phyloP scores from a whole-genome alignment of 345 rosid species.

The Limnanthes douglasii region DNA sequence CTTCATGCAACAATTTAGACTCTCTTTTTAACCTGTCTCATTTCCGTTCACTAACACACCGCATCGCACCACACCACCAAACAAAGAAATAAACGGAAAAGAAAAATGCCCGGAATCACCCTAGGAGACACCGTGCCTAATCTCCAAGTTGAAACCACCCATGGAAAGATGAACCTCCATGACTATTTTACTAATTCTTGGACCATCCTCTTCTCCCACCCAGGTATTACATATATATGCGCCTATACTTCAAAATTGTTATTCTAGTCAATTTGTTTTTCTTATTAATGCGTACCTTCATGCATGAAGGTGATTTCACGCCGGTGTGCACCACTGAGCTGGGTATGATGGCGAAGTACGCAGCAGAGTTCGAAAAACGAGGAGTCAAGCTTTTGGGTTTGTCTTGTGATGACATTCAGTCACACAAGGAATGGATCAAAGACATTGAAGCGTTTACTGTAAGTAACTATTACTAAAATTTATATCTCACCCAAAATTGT shows the following conservation, averaged over 20 bases:
- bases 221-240: conserved; percentile 16
- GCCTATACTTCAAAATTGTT: not conserved
- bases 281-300: not conserved
- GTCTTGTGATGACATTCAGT: conserved; percentile 56
- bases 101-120: conserved; percentile 57
- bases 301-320: conserved; percentile 55
- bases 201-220: conserved; percentile 80
- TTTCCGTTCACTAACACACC: too few relatives aligned
- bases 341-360: conserved; percentile 38
- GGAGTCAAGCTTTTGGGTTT: conserved; percentile 66
- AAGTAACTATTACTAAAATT: not conserved
- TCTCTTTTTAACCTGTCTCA: too few relatives aligned
- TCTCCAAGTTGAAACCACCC: conserved; percentile 55
- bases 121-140: conserved; percentile 61
- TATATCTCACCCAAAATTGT: not conserved
- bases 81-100: too few relatives aligned
- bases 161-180: conserved; percentile 47
- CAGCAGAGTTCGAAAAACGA: conserved; percentile 33
- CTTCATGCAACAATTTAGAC: too few relatives aligned
- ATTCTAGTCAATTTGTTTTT: not conserved
- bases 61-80: too few relatives aligned
- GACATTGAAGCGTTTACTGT: conserved; percentile 65
- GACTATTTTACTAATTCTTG: conserved; percentile 33
- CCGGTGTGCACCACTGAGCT: conserved; percentile 84
- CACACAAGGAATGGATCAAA: conserved; percentile 58